Conservation (phyloP, 805 yeast species). For the Ogataea nitratoaversa region DNA sequence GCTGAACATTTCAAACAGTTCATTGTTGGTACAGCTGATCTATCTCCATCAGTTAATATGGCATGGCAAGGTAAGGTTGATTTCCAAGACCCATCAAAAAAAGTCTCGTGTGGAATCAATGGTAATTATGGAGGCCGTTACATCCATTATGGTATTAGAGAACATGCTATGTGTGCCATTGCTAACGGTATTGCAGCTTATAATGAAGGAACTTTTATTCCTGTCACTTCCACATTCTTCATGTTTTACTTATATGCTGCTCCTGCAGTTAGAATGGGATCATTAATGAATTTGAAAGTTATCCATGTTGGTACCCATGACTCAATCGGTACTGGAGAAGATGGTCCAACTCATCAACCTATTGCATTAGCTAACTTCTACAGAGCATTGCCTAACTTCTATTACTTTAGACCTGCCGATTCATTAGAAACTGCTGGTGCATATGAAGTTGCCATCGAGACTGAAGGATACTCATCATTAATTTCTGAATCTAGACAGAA, state of each 20-base stretch:
- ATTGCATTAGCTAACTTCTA: conserved; percentile 76
- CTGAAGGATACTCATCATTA: conserved; percentile 61
- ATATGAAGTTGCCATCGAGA: conserved; percentile 58
- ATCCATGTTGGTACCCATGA: conserved; percentile 88
- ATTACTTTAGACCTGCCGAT: conserved; percentile 90
- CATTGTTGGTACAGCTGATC: conserved; percentile 96
- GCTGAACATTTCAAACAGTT: conserved; percentile 61
- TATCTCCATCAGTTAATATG: conserved; percentile 86
- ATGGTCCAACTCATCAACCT: conserved; percentile 93
- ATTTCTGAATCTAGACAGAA: conserved; percentile 80
- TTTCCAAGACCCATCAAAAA: conserved; percentile 80
- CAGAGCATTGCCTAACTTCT: conserved; percentile 76
- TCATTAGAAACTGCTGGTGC: conserved; percentile 85
- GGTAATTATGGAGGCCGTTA: conserved; percentile 91
- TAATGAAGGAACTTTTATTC: conserved; percentile 83
- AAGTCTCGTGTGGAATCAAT: conserved; percentile 37
- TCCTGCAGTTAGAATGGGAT: conserved; percentile 83
- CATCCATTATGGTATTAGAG: conserved; percentile 96
- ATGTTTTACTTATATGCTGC: conserved; percentile 83
- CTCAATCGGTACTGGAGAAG: conserved; percentile 88
- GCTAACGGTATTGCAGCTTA: conserved; percentile 95
- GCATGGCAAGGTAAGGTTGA: conserved; percentile 81
- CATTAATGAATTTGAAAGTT: conserved; percentile 76
- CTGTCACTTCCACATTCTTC: conserved; percentile 52
- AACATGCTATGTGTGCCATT: conserved; percentile 98